A percentile compares a stretch with the other conserved stretches of the same genome.
Conservation (phyloP, 2,329 filamentous ascomycete genomes). For the Xylariaceae sp. region DNA sequence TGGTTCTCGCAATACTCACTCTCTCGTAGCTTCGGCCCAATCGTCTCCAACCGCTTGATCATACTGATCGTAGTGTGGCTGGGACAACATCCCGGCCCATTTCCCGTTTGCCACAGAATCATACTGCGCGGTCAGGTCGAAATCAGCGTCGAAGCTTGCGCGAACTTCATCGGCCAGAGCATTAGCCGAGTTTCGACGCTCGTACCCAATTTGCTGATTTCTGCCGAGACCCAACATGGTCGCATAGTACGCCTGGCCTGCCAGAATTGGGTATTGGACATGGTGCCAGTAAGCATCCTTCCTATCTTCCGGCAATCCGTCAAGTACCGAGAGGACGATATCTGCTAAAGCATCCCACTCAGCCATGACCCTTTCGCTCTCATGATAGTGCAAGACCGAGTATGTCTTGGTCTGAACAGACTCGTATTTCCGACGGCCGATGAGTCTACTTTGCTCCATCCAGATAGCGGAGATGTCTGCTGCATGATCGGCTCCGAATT, state of each 20-base stretch:
- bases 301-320: background rate
- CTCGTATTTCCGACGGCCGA: background rate
- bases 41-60: slow-evolving; percentile 59
- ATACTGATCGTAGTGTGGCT: slow-evolving; percentile 19
- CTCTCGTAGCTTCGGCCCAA: slow-evolving; percentile 54
- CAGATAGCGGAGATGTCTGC: background rate
- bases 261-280: slow-evolving; percentile 44
- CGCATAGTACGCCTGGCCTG: background rate
- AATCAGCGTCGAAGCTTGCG: background rate
- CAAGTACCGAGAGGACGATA: slow-evolving; percentile 13
- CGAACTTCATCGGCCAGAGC: background rate
- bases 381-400: slow-evolving; percentile 38
- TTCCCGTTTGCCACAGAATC: background rate
- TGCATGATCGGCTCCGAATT: background rate
- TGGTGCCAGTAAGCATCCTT: slow-evolving; percentile 42
- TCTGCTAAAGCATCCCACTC: background rate
- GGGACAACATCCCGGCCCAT: background rate
- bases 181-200: background rate
- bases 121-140: background rate
- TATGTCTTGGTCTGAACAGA: slow-evolving; percentile 13
- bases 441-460: background rate
- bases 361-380: background rate
- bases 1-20: slow-evolving; percentile 20
- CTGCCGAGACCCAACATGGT: slow-evolving; percentile 28
- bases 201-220: background rate